A percentile compares a stretch with the other conserved stretches of the same genome.
Conservation (phyloP, 306 rosid species). For the Cucumis hystrix region DNA sequence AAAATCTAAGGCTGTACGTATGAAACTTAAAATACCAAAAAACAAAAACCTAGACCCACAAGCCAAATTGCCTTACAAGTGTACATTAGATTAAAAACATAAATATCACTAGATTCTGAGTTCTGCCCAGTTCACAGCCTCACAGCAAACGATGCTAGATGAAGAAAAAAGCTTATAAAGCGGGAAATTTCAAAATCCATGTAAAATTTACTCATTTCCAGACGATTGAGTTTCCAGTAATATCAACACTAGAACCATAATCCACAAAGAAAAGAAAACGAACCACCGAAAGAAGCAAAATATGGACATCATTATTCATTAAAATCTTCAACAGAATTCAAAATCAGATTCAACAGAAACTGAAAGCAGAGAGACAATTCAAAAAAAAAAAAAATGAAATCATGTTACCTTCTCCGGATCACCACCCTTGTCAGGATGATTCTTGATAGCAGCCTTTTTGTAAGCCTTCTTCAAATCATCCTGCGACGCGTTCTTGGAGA, state of each 20-base stretch:
- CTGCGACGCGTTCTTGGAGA: slow-evolving; percentile 55
- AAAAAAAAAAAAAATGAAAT: not conserved
- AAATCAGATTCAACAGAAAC: not conserved
- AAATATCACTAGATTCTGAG: not conserved
- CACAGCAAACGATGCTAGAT: not conserved
- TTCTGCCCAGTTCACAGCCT: not conserved
- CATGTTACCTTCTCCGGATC: slow-evolving; percentile 66
- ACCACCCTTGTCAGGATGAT: slow-evolving; percentile 89
- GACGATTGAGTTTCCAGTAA: not conserved
- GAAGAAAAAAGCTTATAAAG: not conserved
- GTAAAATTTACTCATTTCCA: not conserved
- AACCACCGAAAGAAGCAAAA: not conserved
- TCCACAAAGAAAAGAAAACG: not conserved
- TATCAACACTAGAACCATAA: not conserved
- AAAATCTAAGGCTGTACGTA: not conserved
- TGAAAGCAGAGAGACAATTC: not conserved
- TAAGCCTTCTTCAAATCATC: slow-evolving; percentile 85
- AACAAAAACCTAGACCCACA: not conserved
- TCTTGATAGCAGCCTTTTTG: slow-evolving; percentile 75
- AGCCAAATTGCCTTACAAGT: not conserved
- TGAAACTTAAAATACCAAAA: not conserved
- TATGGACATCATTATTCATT: not conserved
- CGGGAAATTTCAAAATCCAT: not conserved
- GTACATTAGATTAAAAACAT: not conserved
- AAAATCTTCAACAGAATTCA: not conserved